Percentiles rank a stretch among this genome's conserved stretches.
These are phyloP conservation scores for Flaveria robusta DNA, from an alignment of 129 eudicot genomes.

Conservation along the genomic window DNA sequence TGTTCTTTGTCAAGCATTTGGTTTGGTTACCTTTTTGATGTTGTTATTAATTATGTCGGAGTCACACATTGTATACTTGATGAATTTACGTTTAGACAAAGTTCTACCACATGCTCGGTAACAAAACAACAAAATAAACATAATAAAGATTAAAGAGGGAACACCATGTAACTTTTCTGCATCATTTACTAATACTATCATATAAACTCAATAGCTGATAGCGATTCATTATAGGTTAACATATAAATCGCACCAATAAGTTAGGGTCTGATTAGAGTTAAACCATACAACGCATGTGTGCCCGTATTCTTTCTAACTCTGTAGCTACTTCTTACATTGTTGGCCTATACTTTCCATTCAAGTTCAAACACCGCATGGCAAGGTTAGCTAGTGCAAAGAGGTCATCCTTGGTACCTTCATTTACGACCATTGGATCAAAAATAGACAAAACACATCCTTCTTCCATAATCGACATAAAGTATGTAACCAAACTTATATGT, in stretches of 20 bases:
- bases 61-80: no score
- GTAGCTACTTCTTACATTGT: not conserved
- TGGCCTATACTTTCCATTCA: not conserved
- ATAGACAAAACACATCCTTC: not conserved
- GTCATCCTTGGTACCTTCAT: not conserved
- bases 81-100: no score
- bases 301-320: not conserved
- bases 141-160: no score
- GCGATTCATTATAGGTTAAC: not conserved
- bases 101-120: no score
- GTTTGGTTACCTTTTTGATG: no score
- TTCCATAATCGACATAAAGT: not conserved
- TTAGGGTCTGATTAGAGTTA: not conserved
- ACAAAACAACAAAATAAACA: no score
- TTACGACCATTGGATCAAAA: not conserved
- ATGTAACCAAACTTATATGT: not conserved
- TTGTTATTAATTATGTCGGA: no score
- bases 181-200: not conserved
- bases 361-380: not conserved
- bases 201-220: constrained; percentile 8
- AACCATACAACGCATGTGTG: not conserved
- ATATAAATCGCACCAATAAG: not conserved
- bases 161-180: no score
- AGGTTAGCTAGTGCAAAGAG: not conserved
- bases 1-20: no score